Base-by-base conservation (phyloP, 208 protist genomes). In the Borovskyia barvae region DNA sequence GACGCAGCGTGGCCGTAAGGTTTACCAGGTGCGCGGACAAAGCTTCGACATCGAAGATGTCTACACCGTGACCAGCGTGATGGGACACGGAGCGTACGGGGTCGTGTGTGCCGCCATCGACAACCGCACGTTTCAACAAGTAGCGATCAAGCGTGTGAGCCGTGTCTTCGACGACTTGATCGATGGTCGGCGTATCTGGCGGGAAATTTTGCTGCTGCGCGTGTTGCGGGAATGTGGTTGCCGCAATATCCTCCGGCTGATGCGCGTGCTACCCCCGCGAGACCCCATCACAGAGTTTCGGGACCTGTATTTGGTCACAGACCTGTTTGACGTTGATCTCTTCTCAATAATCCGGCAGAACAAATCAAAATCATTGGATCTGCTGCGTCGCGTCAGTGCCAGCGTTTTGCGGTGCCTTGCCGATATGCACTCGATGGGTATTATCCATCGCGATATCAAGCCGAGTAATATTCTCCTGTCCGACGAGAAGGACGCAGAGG, bases 61-160 rank as follows among this genome's bases (percentile, higher is more conserved):
- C 11, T 97, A 97, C 80, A 92, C 92, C 19, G 68, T 97, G 19
- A 92, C 73, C 1, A 82, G 80, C 5, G 77, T 92, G 1, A 80
- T 93, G 8, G 93, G 93, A 3, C 74, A 89, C 63, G 93, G 93
- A 19, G 87, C 93, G 9, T 97, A 97, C 55, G 93, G 93, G 29
- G 77, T 94, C 1, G 93, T 96, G 3, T 94, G 87, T 46, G 73
- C 77, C 20, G 87, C 82, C 5, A 57, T 88, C n/a, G 88, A 97
- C 67, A 75, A 86, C 59, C 59, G 62, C 32, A 87, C 73, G 1
- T 80, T 91, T 12, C 50, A 82, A 39, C 81, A 96, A 11, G 97
- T 99, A 0, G 98, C 98, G 12, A 99, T 99, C 43, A 99, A 99
- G 66, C 98, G 98, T 41, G 96, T 99, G 37, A 73, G 54, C 28